Conservation (phyloP, 345 rosid genomes). For the Viola odorata region DNA sequence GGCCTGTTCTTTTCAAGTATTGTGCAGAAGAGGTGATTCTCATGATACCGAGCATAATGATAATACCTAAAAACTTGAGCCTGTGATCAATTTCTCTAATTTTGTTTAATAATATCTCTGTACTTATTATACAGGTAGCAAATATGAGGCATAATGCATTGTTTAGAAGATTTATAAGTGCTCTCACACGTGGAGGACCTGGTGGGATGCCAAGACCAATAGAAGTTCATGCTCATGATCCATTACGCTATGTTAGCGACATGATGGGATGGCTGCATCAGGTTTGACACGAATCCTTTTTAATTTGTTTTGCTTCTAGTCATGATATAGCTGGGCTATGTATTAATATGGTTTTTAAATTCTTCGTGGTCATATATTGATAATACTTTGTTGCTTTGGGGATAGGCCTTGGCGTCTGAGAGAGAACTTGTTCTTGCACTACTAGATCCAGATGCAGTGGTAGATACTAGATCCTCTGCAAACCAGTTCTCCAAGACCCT, state of each 20-base stretch:
- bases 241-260: constrained; percentile 93
- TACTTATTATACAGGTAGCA: constrained; percentile 56
- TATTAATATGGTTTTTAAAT: not conserved
- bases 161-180: constrained; percentile 96
- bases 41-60: constrained; percentile 10
- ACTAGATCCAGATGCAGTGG: constrained; percentile 68
- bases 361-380: constrained; percentile 10
- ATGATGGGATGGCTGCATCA: constrained; percentile 99
- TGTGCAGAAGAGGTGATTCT: constrained; percentile 96
- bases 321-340: constrained; percentile 6
- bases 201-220: constrained; percentile 99
- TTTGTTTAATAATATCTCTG: not conserved
- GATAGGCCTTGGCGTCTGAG: constrained; percentile 97
- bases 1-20: constrained; percentile 94
- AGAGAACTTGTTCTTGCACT: constrained; percentile 82
- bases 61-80: not conserved
- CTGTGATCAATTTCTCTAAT: not conserved
- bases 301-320: constrained; percentile 13
- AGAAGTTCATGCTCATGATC: constrained; percentile 99
- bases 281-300: constrained; percentile 37
- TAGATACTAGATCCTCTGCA: constrained; percentile 52
- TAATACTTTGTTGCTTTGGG: constrained; percentile 8
- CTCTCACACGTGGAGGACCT: constrained; percentile 98
- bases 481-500: constrained; percentile 36
- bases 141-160: constrained; percentile 94